Evolutionary conservation across 2,329 filamentous ascomycete genomes (phyloP).

Genomic region (Paraphaeosphaeria sporulosa): DNA sequence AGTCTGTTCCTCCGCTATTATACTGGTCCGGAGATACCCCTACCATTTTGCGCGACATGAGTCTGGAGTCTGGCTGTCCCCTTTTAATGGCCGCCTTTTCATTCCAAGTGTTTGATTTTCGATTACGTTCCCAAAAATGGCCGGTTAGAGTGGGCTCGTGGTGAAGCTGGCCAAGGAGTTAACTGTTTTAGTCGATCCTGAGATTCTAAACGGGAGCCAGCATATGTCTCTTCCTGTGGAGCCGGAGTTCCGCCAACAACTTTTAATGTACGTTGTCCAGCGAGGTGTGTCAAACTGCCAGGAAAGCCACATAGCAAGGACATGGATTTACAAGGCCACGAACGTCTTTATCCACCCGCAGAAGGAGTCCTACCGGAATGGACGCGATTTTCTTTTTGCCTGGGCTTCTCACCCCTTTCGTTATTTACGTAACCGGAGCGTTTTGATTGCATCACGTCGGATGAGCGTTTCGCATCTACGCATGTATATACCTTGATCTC

Average conservation of each 20-base stretch:
- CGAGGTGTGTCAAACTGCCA: slow-evolving; percentile 4
- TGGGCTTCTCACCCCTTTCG: slow-evolving; percentile 13
- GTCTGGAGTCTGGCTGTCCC: slow-evolving; percentile 40
- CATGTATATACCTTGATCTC: slow-evolving; percentile 46
- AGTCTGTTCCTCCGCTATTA: slow-evolving; percentile 40
- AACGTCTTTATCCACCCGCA: not conserved
- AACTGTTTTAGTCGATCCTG: slow-evolving; percentile 23
- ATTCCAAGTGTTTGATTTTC: slow-evolving; percentile 34
- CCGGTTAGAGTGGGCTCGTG: slow-evolving; percentile 33
- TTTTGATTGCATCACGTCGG: slow-evolving; percentile 29
- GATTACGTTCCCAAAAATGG: slow-evolving; percentile 35
- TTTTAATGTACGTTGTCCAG: slow-evolving; percentile 28
- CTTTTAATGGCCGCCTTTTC: slow-evolving; percentile 37
- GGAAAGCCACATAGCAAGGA: slow-evolving; percentile 10
- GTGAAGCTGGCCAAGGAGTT: slow-evolving; percentile 25
- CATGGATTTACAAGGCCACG: not conserved
- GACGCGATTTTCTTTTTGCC: not conserved
- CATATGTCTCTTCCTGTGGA: slow-evolving; percentile 21
- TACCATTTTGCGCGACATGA: slow-evolving; percentile 40
- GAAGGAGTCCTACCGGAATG: not conserved
- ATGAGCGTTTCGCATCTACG: slow-evolving; percentile 23
- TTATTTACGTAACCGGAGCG: slow-evolving; percentile 19
- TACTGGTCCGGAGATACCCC: slow-evolving; percentile 47
- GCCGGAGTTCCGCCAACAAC: slow-evolving; percentile 18
- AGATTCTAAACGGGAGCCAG: slow-evolving; percentile 22